A percentile compares a stretch with the other conserved stretches of the same genome.
Conservation (phyloP, 805 yeast species). For the Metschnikowia sp. region DNA sequence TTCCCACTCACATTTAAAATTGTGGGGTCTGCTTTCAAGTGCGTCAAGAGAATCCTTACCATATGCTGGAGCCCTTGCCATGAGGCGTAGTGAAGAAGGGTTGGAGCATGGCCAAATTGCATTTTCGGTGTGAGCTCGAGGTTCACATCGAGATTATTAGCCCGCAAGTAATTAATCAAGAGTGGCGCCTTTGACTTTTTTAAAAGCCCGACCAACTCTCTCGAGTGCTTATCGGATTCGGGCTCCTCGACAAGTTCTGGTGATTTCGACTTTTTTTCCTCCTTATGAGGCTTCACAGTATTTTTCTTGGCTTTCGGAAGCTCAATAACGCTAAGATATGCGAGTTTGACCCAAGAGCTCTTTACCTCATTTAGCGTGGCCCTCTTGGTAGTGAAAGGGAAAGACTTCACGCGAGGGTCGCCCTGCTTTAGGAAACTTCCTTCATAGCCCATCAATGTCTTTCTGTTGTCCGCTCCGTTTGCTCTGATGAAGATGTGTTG, state of each 20-base stretch:
- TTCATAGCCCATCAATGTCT: constrained; percentile 63
- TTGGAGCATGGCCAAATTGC: constrained; percentile 58
- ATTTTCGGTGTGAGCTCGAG: constrained; percentile 53
- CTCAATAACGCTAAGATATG: constrained; percentile 53
- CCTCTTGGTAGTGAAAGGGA: constrained; percentile 88
- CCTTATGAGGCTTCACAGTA: constrained; percentile 10
- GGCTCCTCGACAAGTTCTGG: constrained; percentile 13
- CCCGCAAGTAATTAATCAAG: constrained; percentile 56
- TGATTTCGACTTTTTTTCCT: constrained; percentile 13
- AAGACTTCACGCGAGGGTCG: constrained; percentile 62
- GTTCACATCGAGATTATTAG: constrained; percentile 52
- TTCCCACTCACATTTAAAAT: constrained; percentile 49
- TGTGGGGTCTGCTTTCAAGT: constrained; percentile 70
- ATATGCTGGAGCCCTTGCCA: constrained; percentile 63
- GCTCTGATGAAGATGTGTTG: constrained; percentile 76
- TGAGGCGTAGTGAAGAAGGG: constrained; percentile 76
- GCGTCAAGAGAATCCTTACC: constrained; percentile 58
- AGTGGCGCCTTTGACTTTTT: constrained; percentile 78
- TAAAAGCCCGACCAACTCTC: constrained; percentile 55
- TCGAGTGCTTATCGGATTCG: constrained; percentile 47
- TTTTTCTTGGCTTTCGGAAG: constrained; percentile 44
- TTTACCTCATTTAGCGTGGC: constrained; percentile 81
- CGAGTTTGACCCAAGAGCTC: constrained; percentile 77
- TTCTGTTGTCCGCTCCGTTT: constrained; percentile 65
- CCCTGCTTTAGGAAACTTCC: constrained; percentile 47